Evolutionary conservation across 164 flowering plant genomes (phyloP).

Genomic region (Piper longum): DNA sequence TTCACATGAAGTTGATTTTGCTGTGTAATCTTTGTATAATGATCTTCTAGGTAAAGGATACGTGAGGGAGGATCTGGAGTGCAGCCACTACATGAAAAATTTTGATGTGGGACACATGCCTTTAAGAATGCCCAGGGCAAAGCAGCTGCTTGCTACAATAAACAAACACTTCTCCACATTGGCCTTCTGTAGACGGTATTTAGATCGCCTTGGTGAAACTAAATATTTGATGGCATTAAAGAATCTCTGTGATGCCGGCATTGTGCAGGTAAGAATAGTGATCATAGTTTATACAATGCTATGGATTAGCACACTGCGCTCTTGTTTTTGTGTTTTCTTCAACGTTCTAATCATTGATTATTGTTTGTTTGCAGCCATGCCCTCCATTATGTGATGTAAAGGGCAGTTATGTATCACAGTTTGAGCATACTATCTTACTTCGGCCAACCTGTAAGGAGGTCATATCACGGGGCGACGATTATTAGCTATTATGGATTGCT

Average conservation of each 20-base stretch:
- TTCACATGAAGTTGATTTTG: not conserved
- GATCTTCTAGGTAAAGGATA: slow-evolving; percentile 71
- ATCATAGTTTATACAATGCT: not conserved
- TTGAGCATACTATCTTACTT: slow-evolving; percentile 87
- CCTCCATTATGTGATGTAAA: slow-evolving; percentile 85
- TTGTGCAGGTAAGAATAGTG: slow-evolving; percentile 60
- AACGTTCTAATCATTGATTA: not conserved
- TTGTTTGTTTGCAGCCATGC: slow-evolving; percentile 40
- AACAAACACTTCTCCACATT: slow-evolving; percentile 92
- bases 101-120: slow-evolving; percentile 90
- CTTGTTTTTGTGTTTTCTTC: not conserved
- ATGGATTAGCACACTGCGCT: not conserved
- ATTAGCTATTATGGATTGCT: slow-evolving; percentile 11
- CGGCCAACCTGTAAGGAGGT: slow-evolving; percentile 98
- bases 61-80: slow-evolving; percentile 92
- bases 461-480: slow-evolving; percentile 85
- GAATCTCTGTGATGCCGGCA: slow-evolving; percentile 81
- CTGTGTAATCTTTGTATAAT: too few species aligned
- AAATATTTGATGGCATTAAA: slow-evolving; percentile 92
- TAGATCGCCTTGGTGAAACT: slow-evolving; percentile 88
- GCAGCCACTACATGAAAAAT: slow-evolving; percentile 96
- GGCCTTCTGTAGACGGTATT: slow-evolving; percentile 91
- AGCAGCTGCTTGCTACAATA: slow-evolving; percentile 83
- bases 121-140: slow-evolving; percentile 78
- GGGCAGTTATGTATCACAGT: slow-evolving; percentile 92